phyloP scores from a whole-genome alignment of 768 basidiomycete species.

The Rhodosporidiobolus odoratus region DNA sequence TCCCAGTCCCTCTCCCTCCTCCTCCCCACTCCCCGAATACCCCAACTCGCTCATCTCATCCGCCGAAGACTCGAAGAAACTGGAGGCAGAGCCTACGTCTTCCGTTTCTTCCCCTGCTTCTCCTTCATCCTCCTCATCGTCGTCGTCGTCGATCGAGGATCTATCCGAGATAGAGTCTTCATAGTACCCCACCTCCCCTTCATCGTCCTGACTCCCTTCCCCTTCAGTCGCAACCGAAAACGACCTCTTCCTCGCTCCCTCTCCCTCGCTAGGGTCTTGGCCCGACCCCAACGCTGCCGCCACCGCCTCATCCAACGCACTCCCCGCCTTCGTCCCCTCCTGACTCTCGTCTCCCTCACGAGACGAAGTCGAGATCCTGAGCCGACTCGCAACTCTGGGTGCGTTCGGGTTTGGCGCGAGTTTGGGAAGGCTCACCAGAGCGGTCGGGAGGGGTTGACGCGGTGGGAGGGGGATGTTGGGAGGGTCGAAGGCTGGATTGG shows the following conservation, averaged over 20 bases:
- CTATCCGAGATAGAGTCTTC: constrained; percentile 34
- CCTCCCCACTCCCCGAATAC: not conserved
- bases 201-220: not conserved
- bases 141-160: constrained; percentile 5
- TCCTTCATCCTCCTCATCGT: not conserved
- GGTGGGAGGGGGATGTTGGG: constrained; percentile 22
- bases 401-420: not conserved
- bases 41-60: constrained; percentile 8
- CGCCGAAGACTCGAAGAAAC: constrained; percentile 23
- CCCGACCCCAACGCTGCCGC: too few species aligned
- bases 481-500: constrained; percentile 20
- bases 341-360: too few species aligned
- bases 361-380: too few species aligned
- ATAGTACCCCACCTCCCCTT: constrained; percentile 19
- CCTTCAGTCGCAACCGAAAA: too few species aligned
- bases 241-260: not conserved
- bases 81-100: too few species aligned
- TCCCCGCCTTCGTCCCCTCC: too few species aligned
- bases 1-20: not conserved
- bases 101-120: too few species aligned
- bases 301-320: too few species aligned
- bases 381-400: not conserved
- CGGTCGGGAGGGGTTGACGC: not conserved
- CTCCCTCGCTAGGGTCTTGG: not conserved
- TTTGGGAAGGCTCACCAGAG: not conserved